Evolutionary conservation across 768 basidiomycete species (phyloP), one percentile per base, ranked within the genome.

Genomic region (Amanita jacksonii): DNA sequence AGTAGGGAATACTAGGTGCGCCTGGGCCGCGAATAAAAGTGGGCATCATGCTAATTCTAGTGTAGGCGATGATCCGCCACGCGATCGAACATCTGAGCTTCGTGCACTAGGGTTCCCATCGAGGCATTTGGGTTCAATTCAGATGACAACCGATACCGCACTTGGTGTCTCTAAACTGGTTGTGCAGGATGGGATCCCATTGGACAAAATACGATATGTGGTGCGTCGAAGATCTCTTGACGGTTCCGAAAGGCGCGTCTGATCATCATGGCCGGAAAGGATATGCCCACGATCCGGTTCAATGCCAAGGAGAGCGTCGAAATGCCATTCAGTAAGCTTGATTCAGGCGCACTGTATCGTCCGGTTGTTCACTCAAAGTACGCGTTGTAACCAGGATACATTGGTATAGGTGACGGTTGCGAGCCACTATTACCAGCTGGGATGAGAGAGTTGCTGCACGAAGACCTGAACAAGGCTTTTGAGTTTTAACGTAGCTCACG

Each of bases 131-230:
- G 92, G 91, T 0, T 67, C 79, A 2, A 69, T 90, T 1, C 96
- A 99, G 62, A 99, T 99, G 96, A 98, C 96, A 24, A 99, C 96
- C 0, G 94, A 99, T 62, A 97, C 94, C 1, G 94, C 94, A 1
- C 68, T 97, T 0, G 89, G 85, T 4, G 94, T 96, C 3, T 89
- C 90, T 1, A 92, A 90, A 57, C 62, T 76, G 3, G 82, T 93
- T 12, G 80, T 91, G 0, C 61, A 80, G 37, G 86, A 92, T 57
- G 72, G 77, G 75, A 80, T 80, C 23, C 70, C 76, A 0, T 65
- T 97, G 12, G 67, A 77, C 38, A 60, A 82, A 28, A 90, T 98
- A 38, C 76, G 77, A 1, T 89, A 80, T 49, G 61, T 81, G 13
- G 86, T 86, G 52, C 38, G 82, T 59, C 16, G 33, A 18, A 8